Percentiles rank a stretch among this genome's conserved stretches.
Evolutionary conservation across 176 grass and related monocot species (phyloP).

Genomic region (Cenchrus purpureus): DNA sequence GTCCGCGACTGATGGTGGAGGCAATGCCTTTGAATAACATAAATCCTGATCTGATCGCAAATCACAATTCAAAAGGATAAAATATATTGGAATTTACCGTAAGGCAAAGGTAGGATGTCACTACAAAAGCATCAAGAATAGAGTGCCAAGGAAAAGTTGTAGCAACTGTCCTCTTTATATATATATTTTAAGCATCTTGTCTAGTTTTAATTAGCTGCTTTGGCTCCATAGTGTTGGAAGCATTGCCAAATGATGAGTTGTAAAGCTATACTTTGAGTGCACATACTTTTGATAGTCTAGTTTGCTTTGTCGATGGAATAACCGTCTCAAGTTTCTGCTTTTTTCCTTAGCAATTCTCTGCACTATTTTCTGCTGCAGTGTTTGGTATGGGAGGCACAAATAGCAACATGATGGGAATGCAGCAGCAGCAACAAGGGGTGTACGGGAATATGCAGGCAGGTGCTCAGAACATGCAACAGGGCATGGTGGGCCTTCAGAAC

Average conservation of each 20-base stretch:
- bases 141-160: background rate
- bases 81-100: background rate
- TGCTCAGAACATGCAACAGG: slow-evolving; percentile 77
- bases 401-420: slow-evolving; percentile 76
- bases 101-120: background rate
- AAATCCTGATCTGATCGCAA: slow-evolving; percentile 9
- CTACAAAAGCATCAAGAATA: background rate
- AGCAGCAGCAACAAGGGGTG: slow-evolving; percentile 84
- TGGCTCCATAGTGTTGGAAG: background rate
- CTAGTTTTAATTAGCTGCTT: background rate
- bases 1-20: background rate
- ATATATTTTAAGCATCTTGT: slow-evolving; percentile 17
- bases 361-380: slow-evolving; percentile 52
- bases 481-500: slow-evolving; percentile 83
- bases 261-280: slow-evolving; percentile 1
- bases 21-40: slow-evolving; percentile 17
- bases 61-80: slow-evolving; percentile 10
- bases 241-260: background rate
- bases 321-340: background rate
- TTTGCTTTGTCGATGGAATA: background rate
- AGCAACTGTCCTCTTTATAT: background rate
- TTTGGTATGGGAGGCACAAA: slow-evolving; percentile 75
- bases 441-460: slow-evolving; percentile 74
- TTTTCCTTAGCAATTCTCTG: background rate
- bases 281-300: background rate